Evolutionary conservation across 1,139 yeast species (phyloP).

Genomic region (Yamadazyma siamensis): DNA sequence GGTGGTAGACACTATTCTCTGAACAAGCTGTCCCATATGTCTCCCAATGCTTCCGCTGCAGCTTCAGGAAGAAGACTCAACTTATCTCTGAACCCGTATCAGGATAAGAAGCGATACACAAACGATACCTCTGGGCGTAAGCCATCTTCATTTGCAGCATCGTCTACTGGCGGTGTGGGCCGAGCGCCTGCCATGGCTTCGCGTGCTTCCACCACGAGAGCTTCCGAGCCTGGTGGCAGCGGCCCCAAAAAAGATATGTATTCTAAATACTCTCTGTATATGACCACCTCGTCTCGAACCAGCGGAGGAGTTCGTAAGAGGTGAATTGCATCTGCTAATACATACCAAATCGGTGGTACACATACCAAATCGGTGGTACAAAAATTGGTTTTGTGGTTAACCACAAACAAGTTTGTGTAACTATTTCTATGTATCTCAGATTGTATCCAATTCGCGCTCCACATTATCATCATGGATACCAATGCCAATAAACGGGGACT

Average conservation of each 20-base stretch:
- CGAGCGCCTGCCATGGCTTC: background rate
- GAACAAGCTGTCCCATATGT: constrained; percentile 19
- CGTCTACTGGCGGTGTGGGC: no score
- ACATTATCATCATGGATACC: background rate
- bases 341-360: no score
- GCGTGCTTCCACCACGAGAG: constrained; percentile 1
- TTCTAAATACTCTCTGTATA: constrained; percentile 33
- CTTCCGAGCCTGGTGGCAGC: no score
- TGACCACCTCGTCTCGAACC: constrained; percentile 8
- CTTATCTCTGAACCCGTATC: constrained; percentile 16
- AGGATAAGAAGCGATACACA: constrained; percentile 2
- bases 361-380: no score
- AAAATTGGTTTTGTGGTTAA: no score
- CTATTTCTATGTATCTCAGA: background rate
- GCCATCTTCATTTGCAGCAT: no score
- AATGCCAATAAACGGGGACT: constrained; percentile 4
- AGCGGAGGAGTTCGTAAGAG: constrained; percentile 3
- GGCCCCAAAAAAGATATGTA: no score
- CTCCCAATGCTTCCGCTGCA: constrained; percentile 53
- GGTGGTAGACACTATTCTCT: constrained; percentile 57
- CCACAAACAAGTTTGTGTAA: background rate
- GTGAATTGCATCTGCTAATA: no score
- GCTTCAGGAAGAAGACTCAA: constrained; percentile 39
- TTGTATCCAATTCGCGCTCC: no score
- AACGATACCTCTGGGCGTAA: no score